Conservation (phyloP, 495 filamentous ascomycete genomes). For the Hyaloscypha hepaticicola region DNA sequence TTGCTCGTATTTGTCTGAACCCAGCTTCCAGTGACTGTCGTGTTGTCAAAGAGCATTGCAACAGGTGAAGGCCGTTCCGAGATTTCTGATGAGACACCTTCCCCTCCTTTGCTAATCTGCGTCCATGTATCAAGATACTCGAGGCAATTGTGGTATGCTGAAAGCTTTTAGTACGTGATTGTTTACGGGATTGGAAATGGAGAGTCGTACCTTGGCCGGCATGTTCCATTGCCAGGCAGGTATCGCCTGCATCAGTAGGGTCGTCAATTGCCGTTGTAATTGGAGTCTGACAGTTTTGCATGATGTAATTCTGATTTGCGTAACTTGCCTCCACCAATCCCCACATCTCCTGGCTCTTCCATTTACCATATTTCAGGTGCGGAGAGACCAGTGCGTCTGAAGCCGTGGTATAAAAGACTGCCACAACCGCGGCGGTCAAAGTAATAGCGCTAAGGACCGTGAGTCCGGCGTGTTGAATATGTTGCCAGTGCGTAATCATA, state of each 20-base stretch:
- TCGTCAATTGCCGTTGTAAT: constrained; percentile 43
- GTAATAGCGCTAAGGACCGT: constrained; percentile 59
- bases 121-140: constrained; percentile 50
- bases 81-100: constrained; percentile 37
- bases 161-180: background rate
- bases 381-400: constrained; percentile 70
- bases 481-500: constrained; percentile 64
- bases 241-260: constrained; percentile 35
- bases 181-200: background rate
- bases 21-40: constrained; percentile 61
- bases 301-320: constrained; percentile 55
- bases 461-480: constrained; percentile 57
- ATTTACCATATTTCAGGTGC: constrained; percentile 54
- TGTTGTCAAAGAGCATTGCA: constrained; percentile 66
- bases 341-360: constrained; percentile 43
- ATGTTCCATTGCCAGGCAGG: constrained; percentile 65
- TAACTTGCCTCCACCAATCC: constrained; percentile 59
- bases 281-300: constrained; percentile 56
- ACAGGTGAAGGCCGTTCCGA: background rate
- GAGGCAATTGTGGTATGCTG: constrained; percentile 54
- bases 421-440: constrained; percentile 57
- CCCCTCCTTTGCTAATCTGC: constrained; percentile 36
- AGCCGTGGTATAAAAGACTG: constrained; percentile 72
- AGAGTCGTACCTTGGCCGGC: constrained; percentile 47
- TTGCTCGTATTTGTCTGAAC: constrained; percentile 49